Base-by-base conservation (phyloP, 345 rosid genomes). In the Boechera divaricarpa region DNA sequence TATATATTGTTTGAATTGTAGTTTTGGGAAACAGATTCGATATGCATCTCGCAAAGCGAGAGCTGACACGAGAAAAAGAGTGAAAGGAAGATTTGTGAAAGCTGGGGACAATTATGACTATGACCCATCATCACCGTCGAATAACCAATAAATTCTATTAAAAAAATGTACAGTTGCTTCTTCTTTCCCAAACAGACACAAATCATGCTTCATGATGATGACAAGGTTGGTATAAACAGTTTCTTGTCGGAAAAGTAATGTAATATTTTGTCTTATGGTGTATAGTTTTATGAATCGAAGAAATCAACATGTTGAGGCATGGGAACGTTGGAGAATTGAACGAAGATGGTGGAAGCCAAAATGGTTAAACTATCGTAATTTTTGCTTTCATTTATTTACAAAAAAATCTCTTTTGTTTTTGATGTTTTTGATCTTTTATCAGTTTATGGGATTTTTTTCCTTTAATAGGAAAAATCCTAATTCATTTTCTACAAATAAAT, bases 1-100 rank as follows among this genome's bases (percentile, higher is more conserved):
- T 38, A 38, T 38, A 38, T 38, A 39, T 7, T 72, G 60, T 49
- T 52, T 41, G 55, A 42, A 24, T 11, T 83, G 72, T 56, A 94
- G 97, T 63, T 94, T 90, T 54, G 90, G 90, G 6, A 91, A 94
- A 62, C 94, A 94, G 77, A 94, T 94, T 81, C 83, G 94, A 77
- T 94, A 94, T 67, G 94, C 90, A 49, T 88, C 96, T 12, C 88
- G 97, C 1, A 93, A 93, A 86, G 96, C 92, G 49, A 90, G 98
- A 79, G 98, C 98, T 32, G 96, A 94, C 67, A 89, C 93, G 7
- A 90, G 98, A 78, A 94, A 88, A 75, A 83, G 97, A 10, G 98
- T 88, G 72, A 94, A 94, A 79, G 98, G 97, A 31, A 86, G 97
- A 83, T 94, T 94, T 79, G 97, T 94, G 72, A 91, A 94, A 84